These are phyloP conservation scores for Lentinula raphanica DNA, from an alignment of 768 basidiomycete genomes.

Conservation along the genomic window DNA sequence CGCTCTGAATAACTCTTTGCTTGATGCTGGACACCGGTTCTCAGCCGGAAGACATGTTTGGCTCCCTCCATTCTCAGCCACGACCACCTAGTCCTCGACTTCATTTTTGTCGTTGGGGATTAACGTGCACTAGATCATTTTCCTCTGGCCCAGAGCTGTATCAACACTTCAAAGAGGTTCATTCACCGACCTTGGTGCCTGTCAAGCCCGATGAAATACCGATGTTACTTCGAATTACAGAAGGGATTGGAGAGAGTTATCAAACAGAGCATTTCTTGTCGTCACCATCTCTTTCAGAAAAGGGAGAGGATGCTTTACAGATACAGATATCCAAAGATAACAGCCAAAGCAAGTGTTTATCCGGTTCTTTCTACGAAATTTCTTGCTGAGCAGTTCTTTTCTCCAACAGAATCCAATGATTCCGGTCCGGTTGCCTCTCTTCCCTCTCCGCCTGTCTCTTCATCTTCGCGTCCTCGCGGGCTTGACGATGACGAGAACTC, in stretches of 20 bases:
- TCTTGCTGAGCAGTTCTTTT: not conserved
- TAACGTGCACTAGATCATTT: conserved; percentile 44
- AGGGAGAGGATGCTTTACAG: not conserved
- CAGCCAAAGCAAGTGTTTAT: not conserved
- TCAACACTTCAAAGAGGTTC: conserved; percentile 42
- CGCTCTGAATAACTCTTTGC: not conserved
- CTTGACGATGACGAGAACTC: not conserved
- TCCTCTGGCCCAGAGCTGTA: conserved; percentile 31
- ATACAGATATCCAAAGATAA: not conserved
- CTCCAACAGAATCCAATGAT: not conserved
- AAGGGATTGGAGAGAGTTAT: conserved; percentile 35
- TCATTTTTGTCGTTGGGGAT: conserved; percentile 43
- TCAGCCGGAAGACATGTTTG: not conserved
- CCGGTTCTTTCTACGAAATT: not conserved
- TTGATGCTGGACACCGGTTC: not conserved
- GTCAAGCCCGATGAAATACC: conserved; percentile 40
- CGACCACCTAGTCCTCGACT: conserved; percentile 2
- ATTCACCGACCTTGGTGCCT: conserved; percentile 40
- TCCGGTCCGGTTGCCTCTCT: conserved; percentile 1
- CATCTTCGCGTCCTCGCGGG: not conserved
- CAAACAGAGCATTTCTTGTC: conserved; percentile 16
- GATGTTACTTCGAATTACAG: conserved; percentile 36
- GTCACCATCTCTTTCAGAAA: not conserved
- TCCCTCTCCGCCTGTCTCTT: conserved; percentile 2
- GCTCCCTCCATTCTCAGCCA: not conserved